Percentiles rank a stretch among this genome's conserved stretches.
These are phyloP conservation scores for Syzygium syzygioides DNA, from an alignment of 441 rosid genomes.

Conservation along the genomic window DNA sequence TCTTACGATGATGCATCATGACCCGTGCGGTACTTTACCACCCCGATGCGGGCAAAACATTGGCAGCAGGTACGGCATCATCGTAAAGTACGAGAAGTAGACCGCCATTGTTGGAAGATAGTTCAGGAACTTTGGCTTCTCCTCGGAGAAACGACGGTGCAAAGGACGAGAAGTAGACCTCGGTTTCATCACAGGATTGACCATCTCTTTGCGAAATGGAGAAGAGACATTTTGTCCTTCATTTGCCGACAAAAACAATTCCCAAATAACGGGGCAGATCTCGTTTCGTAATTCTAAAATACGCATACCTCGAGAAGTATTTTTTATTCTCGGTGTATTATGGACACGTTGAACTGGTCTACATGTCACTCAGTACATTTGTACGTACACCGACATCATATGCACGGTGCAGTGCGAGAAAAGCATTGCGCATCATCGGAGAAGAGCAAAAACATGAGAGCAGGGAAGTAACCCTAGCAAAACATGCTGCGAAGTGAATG, in stretches of 20 bases:
- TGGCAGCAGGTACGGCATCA: not conserved
- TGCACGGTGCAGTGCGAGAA: not conserved
- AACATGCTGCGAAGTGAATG: not conserved
- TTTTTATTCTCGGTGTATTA: not conserved
- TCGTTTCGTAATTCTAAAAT: not conserved
- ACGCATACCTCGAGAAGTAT: not conserved
- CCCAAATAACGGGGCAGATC: not conserved
- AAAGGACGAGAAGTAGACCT: not conserved
- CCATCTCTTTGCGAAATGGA: not conserved
- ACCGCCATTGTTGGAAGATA: not conserved
- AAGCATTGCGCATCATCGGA: not conserved
- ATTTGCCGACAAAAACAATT: not conserved
- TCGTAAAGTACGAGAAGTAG: too few species aligned
- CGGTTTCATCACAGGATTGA: not conserved
- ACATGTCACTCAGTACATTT: not conserved
- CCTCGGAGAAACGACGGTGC: not conserved
- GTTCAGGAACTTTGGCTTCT: not conserved
- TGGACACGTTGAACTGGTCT: not conserved
- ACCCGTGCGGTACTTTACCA: not conserved
- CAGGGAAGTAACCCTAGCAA: not conserved
- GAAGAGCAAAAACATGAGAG: not conserved
- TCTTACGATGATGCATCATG: not conserved
- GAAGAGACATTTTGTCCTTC: not conserved
- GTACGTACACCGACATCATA: not conserved
- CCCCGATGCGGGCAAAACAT: not conserved